Base-by-base conservation (phyloP, 768 basidiomycete species). In the Tulasnella sp. region DNA sequence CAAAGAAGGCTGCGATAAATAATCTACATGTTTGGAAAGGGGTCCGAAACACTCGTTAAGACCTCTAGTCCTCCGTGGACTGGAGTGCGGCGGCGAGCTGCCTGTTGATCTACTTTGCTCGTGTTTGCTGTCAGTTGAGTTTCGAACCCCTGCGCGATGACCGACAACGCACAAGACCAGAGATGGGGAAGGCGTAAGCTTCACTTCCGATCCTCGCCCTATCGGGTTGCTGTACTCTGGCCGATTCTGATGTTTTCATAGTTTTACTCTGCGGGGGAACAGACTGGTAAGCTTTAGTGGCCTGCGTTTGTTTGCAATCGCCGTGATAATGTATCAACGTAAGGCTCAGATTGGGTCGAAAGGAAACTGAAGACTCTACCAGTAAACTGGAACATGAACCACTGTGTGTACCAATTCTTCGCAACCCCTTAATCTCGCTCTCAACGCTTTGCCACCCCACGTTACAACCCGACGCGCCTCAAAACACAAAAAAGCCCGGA, bases 211-310 rank as follows among this genome's bases (percentile, higher is more conserved):
- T 29, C 23, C 11, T 61, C 5, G n/a, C 57, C n/a, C 23, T 23
- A 61, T 61, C 7, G n/a, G n/a, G 35, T 3, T 13, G 23, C 23
- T 23, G n/a, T 61, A 29, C 29, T 29, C 57, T 9, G n/a, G 29
- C 57, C 29, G 57, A 26, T 29, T 61, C 29, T 61, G n/a, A 11
- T 26, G n/a, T 29, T 61, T 55, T 29, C 57, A n/a, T 29, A 96
- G 94, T 94, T 55, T 84, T 94, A 80, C 91, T 96, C 81, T 92
- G 91, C 82, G 94, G 94, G 75, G 94, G 94, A 74, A 94, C 92
- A 32, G 92, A 94, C 85, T 95, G 94, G 94, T 95, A 83, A 83
- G 90, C 86, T 80, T 35, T 80, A 73, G 61, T 77, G 71, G 77
- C 77, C 78, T 71, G 75, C 79, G 67, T 16, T 78, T 73, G 70